Conservation (phyloP, 257 asterid species). For the Avicennia marina region DNA sequence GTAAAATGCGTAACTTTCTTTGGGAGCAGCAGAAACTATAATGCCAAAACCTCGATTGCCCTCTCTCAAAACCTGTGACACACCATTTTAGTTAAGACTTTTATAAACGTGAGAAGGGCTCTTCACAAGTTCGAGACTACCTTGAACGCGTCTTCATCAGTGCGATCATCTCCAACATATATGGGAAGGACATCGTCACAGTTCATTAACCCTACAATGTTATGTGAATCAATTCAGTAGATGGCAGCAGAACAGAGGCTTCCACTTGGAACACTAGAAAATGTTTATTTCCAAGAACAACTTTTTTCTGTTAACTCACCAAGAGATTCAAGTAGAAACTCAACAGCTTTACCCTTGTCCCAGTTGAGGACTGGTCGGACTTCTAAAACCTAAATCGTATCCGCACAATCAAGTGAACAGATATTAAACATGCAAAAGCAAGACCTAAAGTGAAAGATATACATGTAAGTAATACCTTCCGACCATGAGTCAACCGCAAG, state of each 20-base stretch:
- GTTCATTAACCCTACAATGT: conserved; percentile 53
- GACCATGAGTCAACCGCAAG: conserved; percentile 87
- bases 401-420: not conserved
- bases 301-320: conserved; percentile 53
- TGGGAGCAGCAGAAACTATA: conserved; percentile 77
- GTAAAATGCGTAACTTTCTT: conserved; percentile 83
- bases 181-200: conserved; percentile 74
- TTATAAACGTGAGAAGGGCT: too few relatives aligned
- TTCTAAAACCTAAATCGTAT: conserved; percentile 66
- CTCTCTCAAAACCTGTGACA: conserved; percentile 61
- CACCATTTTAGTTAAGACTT: not conserved
- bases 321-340: conserved; percentile 86
- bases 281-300: too few relatives aligned
- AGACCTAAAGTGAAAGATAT: too few relatives aligned
- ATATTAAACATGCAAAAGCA: not conserved
- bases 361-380: conserved; percentile 86
- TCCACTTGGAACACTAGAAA: too few relatives aligned
- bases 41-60: conserved; percentile 77
- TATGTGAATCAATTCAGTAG: not conserved
- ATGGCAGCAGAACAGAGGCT: too few relatives aligned
- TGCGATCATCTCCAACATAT: conserved; percentile 93
- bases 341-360: conserved; percentile 98
- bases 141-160: conserved; percentile 98
- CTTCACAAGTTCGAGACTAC: conserved; percentile 37
- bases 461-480: conserved; percentile 55